Evolutionary conservation across 257 asterid genomes (phyloP), one percentile per base, ranked within the genome.

Genomic region (Cinchona pubescens): DNA sequence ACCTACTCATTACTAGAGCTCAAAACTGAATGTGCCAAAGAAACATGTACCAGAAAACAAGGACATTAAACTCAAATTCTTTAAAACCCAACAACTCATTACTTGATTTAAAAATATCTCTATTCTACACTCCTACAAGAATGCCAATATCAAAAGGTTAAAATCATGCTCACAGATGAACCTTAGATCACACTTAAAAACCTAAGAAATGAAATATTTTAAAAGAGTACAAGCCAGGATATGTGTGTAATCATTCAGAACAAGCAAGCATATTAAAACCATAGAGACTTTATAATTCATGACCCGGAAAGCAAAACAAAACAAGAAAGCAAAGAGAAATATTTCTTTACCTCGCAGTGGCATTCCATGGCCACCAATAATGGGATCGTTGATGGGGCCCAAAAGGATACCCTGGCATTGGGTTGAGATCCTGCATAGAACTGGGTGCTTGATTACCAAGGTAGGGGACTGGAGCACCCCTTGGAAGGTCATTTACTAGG

Each of bases 391-490:
- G 87, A 62, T 67, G 86, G 60, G 89, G 82, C 60, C 91, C 89
- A 46, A 82, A 82, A 18, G 97, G 89, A 71, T 80, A 85, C 51
- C 90, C 90, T 80, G 82, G 93, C 86, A 81, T 82, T 23, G 87
- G 86, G 79, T 81, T 90, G 76, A 79, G 79, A 45, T 87, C 97
- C 67, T 84, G 96, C 71, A 82, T 71, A 75, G 88, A 75, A 72
- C 83, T 85, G 78, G 91, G 67, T 55, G 85, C 66, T 79, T 85
- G 94, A 83, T 69, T 86, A 81, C 87, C 86, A 62, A 87, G 84
- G 67, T 79, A 90, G 37, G 90, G 78, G n/a, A 79, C 72, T 38
- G 91, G 87, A 71, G 81, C 77, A 51, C 82, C 87, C 81, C 91
- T 83, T 34, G 88, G 83, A 60, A 82, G 84, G 53, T 88, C 90